Evolutionary conservation across 148 eudicot species (phyloP), one percentile per base, ranked within the genome.

Genomic region (Fagopyrum homotropicum): DNA sequence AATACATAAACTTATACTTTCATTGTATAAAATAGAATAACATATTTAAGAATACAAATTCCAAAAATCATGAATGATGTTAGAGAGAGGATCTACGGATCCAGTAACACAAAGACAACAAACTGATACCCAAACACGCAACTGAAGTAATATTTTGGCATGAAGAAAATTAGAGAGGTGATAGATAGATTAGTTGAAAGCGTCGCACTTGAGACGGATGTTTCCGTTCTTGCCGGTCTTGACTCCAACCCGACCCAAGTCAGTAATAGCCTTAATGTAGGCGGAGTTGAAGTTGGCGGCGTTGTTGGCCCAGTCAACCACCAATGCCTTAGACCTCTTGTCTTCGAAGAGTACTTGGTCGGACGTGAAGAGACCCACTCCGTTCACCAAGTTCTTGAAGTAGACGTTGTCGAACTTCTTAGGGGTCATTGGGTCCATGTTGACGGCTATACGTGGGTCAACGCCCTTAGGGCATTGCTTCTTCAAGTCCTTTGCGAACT

Each of bases 341-440:
- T 74, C 76, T n/a, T 55, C 6, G 57, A 54, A 74, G 14, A 74
- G 29, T 22, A 74, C 68, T 26, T 74, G 76, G 49, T 74, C 76
- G 47, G 68, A 55, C 14, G 68, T 74, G n/a, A 74, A 43, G 44
- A 74, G 68, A 17, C 76, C 76, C 69, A 54, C 45, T n/a, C 68
- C 76, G 44, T 74, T 30, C 14, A 45, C 68, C 6, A 74, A 51
- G 76, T 74, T 74, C 76, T 54, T 74, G 76, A 19, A 74, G 48
- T 74, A 74, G 46, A 49, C 61, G 14, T 86, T 86, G 78, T 88
- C 90, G 73, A 86, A 86, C 35, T 5, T 82, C 30, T 70, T 79
- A 1, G 89, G 92, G 2, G 87, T 88, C 80, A 4, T 78, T 9
- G 87, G 90, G 80, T 88, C 92, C 86, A 88, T 81, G 79, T 88